phyloP scores from a whole-genome alignment of 108 stramenopile genomes.

The Nannochloropsis gaditana region DNA sequence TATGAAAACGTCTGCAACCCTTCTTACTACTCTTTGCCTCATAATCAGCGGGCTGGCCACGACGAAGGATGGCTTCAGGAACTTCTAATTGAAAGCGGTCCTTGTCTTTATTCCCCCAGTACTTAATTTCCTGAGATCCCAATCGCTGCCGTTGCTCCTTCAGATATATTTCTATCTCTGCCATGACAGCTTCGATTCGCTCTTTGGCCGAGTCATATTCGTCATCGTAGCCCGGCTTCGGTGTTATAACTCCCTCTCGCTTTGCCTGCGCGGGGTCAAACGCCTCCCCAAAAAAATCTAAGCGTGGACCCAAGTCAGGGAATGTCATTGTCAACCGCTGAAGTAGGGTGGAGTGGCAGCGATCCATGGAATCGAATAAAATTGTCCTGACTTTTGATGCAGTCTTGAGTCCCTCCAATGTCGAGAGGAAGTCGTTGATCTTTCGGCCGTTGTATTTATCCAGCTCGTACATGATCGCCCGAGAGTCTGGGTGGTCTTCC shows the following conservation, averaged over 20 bases:
- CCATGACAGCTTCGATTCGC: slow-evolving; percentile 61
- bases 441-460: slow-evolving; percentile 82
- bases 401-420: slow-evolving; percentile 33
- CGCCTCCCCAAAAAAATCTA: slow-evolving; percentile 83
- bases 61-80: slow-evolving; percentile 63
- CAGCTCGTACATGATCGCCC: slow-evolving; percentile 89
- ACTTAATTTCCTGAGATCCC: slow-evolving; percentile 53
- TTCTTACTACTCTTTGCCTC: slow-evolving; percentile 53
- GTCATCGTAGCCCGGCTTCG: slow-evolving; percentile 75
- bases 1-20: slow-evolving; percentile 65
- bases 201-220: slow-evolving; percentile 83
- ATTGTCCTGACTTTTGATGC: slow-evolving; percentile 24
- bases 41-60: slow-evolving; percentile 39
- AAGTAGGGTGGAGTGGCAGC: slow-evolving; percentile 65
- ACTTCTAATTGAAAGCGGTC: slow-evolving; percentile 88
- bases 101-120: slow-evolving; percentile 65
- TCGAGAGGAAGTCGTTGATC: slow-evolving; percentile 56
- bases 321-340: slow-evolving; percentile 73
- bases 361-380: slow-evolving; percentile 59
- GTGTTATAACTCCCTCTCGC: slow-evolving; percentile 60
- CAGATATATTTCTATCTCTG: slow-evolving; percentile 69
- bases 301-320: slow-evolving; percentile 67
- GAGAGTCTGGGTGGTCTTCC: slow-evolving; percentile 74
- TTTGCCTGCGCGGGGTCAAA: slow-evolving; percentile 83
- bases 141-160: slow-evolving; percentile 59